A percentile compares a stretch with the other conserved stretches of the same genome.
Conservation (phyloP, 129 eudicot species). For the Kitagawia praeruptora region DNA sequence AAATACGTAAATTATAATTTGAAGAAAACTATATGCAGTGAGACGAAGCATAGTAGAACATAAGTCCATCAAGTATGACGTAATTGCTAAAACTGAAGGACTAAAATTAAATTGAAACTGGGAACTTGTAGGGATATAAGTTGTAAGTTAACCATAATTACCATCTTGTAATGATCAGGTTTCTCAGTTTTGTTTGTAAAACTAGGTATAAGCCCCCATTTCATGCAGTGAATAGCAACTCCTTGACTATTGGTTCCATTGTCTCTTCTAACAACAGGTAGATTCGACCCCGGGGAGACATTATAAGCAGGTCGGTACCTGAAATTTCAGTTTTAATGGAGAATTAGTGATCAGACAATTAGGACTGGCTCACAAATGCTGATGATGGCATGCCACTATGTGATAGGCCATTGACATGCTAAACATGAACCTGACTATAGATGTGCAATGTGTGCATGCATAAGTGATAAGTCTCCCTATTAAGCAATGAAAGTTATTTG, state of each 20-base stretch:
- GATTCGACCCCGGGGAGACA: conserved; percentile 69
- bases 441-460: neutral
- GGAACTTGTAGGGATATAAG: neutral
- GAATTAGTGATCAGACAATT: neutral
- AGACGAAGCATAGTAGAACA: neutral
- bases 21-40: neutral
- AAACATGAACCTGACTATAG: neutral
- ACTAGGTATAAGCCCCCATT: conserved; percentile 97
- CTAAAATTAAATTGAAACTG: neutral
- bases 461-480: neutral
- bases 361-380: neutral
- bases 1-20: neutral
- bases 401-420: neutral
- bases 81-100: neutral
- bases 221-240: conserved; percentile 86
- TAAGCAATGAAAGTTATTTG: neutral
- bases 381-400: no score
- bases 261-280: conserved; percentile 83
- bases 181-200: conserved; percentile 84
- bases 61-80: neutral
- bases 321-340: neutral
- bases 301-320: conserved; percentile 78
- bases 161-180: conserved; percentile 91
- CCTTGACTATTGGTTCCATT: conserved; percentile 39
- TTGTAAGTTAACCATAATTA: conserved; percentile 16